These are phyloP conservation scores for Rosa lucieae DNA, from an alignment of 306 rosid genomes.

Conservation along the genomic window DNA sequence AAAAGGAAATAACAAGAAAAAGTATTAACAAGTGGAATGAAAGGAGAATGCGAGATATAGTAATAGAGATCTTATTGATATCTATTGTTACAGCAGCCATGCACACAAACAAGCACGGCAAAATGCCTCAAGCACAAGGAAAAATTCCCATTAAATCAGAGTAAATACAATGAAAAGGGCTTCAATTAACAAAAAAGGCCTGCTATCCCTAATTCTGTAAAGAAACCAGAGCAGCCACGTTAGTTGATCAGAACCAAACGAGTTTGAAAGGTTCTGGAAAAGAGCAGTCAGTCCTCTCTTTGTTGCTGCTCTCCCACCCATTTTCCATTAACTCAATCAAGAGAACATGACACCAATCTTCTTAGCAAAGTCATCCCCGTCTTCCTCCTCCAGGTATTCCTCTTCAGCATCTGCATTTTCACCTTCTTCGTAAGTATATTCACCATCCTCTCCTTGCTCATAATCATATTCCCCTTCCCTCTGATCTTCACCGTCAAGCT, in stretches of 20 bases:
- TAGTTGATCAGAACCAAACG: conserved; percentile 40
- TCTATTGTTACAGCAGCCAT: conserved; percentile 49
- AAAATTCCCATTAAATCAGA: conserved; percentile 63
- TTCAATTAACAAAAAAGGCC: conserved; percentile 40
- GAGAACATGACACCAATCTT: conserved; percentile 81
- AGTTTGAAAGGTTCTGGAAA: conserved; percentile 24
- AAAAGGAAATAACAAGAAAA: not conserved
- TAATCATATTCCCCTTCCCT: conserved; percentile 73
- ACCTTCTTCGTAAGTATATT: conserved; percentile 67
- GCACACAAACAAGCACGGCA: conserved; percentile 57
- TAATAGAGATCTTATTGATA: conserved; percentile 30
- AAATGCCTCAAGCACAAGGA: conserved; percentile 49
- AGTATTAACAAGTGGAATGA: not conserved
- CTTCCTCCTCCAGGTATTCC: conserved; percentile 77
- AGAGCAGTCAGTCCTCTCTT: conserved; percentile 10
- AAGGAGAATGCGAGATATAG: not conserved
- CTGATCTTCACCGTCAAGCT: conserved; percentile 62
- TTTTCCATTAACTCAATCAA: conserved; percentile 25
- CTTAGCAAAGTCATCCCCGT: conserved; percentile 93
- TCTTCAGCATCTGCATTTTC: conserved; percentile 67
- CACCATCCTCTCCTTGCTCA: conserved; percentile 79
- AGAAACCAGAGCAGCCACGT: conserved; percentile 46
- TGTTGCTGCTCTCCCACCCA: not conserved
- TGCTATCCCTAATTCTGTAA: conserved; percentile 48
- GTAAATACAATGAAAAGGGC: conserved; percentile 38